Percentiles rank a stretch among this genome's conserved stretches.
Evolutionary conservation across 768 basidiomycete species (phyloP).

Genomic region (Chalciporus piperatus): DNA sequence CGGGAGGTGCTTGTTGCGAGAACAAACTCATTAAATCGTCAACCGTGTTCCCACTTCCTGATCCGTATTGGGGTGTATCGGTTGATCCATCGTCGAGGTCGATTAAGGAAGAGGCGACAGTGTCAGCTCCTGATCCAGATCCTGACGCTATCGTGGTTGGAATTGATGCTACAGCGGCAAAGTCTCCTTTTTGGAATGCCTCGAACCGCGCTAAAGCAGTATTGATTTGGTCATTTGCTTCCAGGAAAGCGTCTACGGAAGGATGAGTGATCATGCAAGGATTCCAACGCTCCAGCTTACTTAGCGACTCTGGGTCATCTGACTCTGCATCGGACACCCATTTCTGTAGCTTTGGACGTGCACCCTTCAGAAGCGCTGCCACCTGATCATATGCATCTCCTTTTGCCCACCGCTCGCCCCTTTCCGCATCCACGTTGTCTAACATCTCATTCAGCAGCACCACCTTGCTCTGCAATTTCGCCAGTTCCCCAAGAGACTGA

Average conservation of each 20-base stretch:
- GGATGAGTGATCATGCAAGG: neutral
- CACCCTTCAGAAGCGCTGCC: constrained; percentile 71
- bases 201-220: constrained; percentile 87
- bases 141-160: constrained; percentile 54
- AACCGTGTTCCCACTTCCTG: constrained; percentile 26
- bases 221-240: constrained; percentile 99
- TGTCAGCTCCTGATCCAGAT: constrained; percentile 20
- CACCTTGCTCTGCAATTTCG: constrained; percentile 93
- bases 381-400: constrained; percentile 99
- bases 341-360: constrained; percentile 93
- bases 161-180: constrained; percentile 64
- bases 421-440: constrained; percentile 75
- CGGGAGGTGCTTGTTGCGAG: constrained; percentile 23
- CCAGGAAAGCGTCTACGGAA: constrained; percentile 78
- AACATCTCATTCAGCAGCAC: constrained; percentile 96
- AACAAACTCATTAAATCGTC: constrained; percentile 70
- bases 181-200: constrained; percentile 91
- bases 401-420: constrained; percentile 75
- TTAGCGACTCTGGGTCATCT: constrained; percentile 86
- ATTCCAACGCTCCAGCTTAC: constrained; percentile 39
- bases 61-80: constrained; percentile 6
- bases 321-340: constrained; percentile 95
- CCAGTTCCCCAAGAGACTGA: constrained; percentile 86
- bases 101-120: constrained; percentile 55
- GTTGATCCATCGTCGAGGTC: constrained; percentile 63